These are phyloP conservation scores for Nemania diffusa DNA, from an alignment of 2,329 filamentous ascomycete species.

Conservation along the genomic window DNA sequence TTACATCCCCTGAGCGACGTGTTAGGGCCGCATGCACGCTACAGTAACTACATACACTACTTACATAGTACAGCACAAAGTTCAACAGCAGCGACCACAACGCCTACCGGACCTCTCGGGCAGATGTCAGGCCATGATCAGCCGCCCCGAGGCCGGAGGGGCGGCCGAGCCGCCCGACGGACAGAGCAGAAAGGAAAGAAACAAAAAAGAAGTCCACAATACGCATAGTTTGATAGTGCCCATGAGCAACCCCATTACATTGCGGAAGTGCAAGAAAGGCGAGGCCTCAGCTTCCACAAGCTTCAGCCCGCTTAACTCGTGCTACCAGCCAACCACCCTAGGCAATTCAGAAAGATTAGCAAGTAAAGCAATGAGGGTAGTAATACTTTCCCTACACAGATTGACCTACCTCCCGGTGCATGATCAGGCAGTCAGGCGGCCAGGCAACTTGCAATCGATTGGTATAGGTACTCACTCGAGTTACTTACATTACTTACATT, in stretches of 20 bases:
- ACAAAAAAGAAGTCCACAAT: not conserved
- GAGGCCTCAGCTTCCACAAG: not conserved
- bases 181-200: not conserved
- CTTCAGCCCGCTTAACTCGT: not conserved
- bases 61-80: not conserved
- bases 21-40: conserved; percentile 19
- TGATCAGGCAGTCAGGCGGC: conserved; percentile 13
- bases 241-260: conserved; percentile 4
- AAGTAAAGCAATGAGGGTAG: conserved; percentile 4
- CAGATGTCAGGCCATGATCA: conserved; percentile 17
- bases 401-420: conserved; percentile 5
- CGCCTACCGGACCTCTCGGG: conserved; percentile 16
- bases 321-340: not conserved
- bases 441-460: conserved; percentile 9
- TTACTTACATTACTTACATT: not conserved
- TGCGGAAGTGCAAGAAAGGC: not conserved
- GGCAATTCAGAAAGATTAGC: conserved; percentile 2
- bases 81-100: not conserved
- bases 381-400: not conserved
- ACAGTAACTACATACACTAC: not conserved
- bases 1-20: not conserved
- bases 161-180: conserved; percentile 16
- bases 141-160: conserved; percentile 19
- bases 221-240: conserved; percentile 9
- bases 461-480: conserved; percentile 13